These are phyloP conservation scores for Penicillium brasilianum DNA, from an alignment of 2,329 filamentous ascomycete species.

Conservation along the genomic window DNA sequence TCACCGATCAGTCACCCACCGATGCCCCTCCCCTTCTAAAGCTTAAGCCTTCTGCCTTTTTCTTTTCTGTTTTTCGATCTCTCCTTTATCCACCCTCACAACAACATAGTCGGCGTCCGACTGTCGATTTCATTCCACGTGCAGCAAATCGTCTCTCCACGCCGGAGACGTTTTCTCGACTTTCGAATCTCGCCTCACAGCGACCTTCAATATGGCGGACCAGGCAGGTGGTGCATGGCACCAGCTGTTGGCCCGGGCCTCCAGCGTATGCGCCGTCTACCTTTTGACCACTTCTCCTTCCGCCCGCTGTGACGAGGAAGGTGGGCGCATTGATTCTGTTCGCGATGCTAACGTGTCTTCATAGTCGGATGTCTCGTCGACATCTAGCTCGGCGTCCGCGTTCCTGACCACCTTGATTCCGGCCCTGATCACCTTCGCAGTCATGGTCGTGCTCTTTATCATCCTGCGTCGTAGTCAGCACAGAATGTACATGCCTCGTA, in stretches of 20 bases:
- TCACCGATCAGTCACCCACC: slow-evolving; percentile 20
- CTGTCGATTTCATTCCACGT: slow-evolving; percentile 2
- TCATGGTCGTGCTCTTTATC: slow-evolving; percentile 56
- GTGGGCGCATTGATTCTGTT: background rate
- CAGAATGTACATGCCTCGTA: slow-evolving; percentile 61
- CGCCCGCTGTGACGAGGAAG: background rate
- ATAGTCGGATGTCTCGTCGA: slow-evolving; percentile 21
- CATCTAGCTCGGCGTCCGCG: slow-evolving; percentile 49
- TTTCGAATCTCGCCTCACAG: slow-evolving; percentile 1
- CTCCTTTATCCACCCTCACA: background rate
- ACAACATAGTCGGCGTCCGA: background rate
- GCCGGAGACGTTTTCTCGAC: slow-evolving; percentile 1
- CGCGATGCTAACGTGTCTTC: background rate
- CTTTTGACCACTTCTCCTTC: background rate
- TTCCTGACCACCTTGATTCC: slow-evolving; percentile 57
- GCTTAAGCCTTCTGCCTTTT: slow-evolving; percentile 23
- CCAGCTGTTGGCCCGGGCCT: slow-evolving; percentile 23
- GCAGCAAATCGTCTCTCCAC: background rate
- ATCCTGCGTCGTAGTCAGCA: slow-evolving; percentile 55
- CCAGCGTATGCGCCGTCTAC: background rate
- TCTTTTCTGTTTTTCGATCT: slow-evolving; percentile 6
- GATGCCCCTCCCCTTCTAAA: slow-evolving; percentile 25
- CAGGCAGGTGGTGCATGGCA: slow-evolving; percentile 17
- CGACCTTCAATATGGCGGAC: slow-evolving; percentile 25
- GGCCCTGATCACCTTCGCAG: slow-evolving; percentile 50